Evolutionary conservation across 345 rosid genomes (phyloP), one percentile per base, ranked within the genome.

Genomic region (Bruguiera sexangula): DNA sequence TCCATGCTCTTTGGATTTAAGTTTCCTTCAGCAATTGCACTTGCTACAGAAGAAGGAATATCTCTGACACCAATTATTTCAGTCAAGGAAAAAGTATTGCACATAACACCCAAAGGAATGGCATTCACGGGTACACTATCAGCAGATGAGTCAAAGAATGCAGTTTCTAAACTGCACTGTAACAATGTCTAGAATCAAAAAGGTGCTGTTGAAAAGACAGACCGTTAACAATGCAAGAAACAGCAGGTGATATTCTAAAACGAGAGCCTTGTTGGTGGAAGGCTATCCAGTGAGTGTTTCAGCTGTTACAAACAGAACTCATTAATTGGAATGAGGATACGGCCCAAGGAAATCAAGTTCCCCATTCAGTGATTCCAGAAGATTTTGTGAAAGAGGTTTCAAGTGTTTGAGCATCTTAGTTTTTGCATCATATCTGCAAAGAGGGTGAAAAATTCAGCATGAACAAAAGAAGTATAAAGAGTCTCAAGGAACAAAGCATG

Each of bases 331-430:
- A 50, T 39, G 69, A 86, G 92, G 97, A 94, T 94, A 91, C 97
- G 93, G 96, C 73, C 98, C 97, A 22, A 91, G 85, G 73, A 91
- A 91, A 76, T 93, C 89, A 21, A 91, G 89, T 57, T 87, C 78
- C 79, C 74, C 90, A 65, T 67, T 80, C 22, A 83, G 62, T 66
- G 76, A 71, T 52, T 78, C 71, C 68, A 84, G 64, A 70, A 88
- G 87, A 69, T 79, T 72, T 69, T 76, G 72, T 5, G 93, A 71
- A 77, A 89, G 85, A 26, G 97, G 90, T 70, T 82, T 91, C 78
- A 91, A 39, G 82, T 86, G 82, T 71, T 71, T 84, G 46, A 89
- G 82, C 70, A 74, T 83, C 83, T 85, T 85, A 20, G 71, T 70
- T 2, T 60, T 68, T 68, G 72, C 59, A 74, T 91, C 95, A 76